Conservation (phyloP, 148 eudicot genomes). For the Diospyros kaki region DNA sequence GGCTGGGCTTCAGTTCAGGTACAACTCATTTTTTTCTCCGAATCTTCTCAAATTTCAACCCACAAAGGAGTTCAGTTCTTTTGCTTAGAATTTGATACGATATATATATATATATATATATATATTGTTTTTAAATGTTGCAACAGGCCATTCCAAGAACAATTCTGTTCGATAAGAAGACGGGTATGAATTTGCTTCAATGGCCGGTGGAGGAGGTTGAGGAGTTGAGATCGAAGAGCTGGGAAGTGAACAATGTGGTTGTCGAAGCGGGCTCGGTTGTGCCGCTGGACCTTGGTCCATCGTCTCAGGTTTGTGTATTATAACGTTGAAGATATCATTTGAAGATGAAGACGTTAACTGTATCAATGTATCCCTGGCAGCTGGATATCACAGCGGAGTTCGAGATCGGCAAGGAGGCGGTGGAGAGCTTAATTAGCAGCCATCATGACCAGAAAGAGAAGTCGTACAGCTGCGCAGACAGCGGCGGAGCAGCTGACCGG, state of each 20-base stretch:
- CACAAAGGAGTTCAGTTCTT: too few species aligned
- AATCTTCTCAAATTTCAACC: background rate
- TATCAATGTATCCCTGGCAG: constrained; percentile 14
- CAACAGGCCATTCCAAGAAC: constrained; percentile 70
- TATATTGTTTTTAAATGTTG: background rate
- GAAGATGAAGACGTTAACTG: too few species aligned
- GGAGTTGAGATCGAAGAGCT: constrained; percentile 42
- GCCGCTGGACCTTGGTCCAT: constrained; percentile 47
- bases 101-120: too few species aligned
- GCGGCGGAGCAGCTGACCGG: constrained; percentile 37
- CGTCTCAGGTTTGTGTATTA: constrained; percentile 50
- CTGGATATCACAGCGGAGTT: constrained; percentile 54
- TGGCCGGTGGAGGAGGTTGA: constrained; percentile 83
- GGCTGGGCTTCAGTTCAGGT: constrained; percentile 88
- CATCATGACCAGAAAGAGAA: constrained; percentile 6
- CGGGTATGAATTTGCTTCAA: constrained; percentile 62
- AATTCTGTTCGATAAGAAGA: constrained; percentile 60
- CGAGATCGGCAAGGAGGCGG: constrained; percentile 28
- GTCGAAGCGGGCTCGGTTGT: constrained; percentile 60
- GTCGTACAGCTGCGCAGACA: constrained; percentile 31
- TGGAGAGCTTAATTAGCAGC: constrained; percentile 18
- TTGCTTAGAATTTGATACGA: too few species aligned
- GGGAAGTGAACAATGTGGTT: constrained; percentile 24
- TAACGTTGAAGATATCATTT: too few species aligned
- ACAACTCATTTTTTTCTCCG: background rate